Evolutionary conservation across 192 early-diverging fungal genomes (phyloP).

Genomic region (Coemansia sp.): DNA sequence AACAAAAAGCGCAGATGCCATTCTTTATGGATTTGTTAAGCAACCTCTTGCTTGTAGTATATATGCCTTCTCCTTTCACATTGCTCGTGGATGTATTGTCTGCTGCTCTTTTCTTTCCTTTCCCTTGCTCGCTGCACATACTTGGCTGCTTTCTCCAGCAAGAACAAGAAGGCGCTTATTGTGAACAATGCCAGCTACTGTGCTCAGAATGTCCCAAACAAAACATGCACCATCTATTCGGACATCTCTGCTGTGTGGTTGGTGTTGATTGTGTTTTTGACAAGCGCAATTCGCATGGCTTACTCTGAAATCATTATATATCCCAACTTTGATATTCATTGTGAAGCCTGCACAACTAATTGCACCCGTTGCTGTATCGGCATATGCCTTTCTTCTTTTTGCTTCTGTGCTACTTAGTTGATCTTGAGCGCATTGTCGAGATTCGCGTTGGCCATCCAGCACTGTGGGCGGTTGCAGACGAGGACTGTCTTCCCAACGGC

Average conservation of each 20-base stretch:
- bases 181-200: background rate
- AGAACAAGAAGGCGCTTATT: too few relatives aligned
- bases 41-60: background rate
- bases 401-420: slow-evolving; percentile 30
- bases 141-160: too few relatives aligned
- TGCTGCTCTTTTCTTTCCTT: background rate
- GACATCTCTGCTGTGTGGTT: background rate
- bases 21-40: background rate
- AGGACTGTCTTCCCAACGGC: slow-evolving; percentile 41
- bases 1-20: background rate
- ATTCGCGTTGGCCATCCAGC: slow-evolving; percentile 46
- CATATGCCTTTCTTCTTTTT: background rate
- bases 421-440: slow-evolving; percentile 54
- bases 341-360: background rate
- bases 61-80: background rate
- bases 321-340: background rate
- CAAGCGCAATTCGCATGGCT: background rate
- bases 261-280: background rate
- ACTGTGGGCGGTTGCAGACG: slow-evolving; percentile 47
- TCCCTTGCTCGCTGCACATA: background rate
- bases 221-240: background rate
- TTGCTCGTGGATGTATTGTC: too few relatives aligned
- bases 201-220: background rate
- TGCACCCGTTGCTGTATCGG: background rate
- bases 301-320: background rate